Evolutionary conservation across 495 filamentous ascomycete species (phyloP).

Genomic region (Penicillium steckii): DNA sequence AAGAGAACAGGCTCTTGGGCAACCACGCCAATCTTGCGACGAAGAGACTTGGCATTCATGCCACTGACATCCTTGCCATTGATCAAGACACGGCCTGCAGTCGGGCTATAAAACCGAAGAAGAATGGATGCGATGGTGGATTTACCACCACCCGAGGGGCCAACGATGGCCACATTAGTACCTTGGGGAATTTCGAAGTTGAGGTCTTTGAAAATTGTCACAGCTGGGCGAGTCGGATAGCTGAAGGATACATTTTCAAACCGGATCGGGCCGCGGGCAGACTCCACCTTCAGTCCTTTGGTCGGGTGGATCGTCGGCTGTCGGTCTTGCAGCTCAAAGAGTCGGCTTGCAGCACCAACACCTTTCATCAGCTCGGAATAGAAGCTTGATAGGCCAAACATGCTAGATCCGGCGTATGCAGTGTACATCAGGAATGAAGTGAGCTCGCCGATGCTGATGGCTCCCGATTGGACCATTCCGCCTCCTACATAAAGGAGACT

Average conservation of each 20-base stretch:
- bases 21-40: constrained; percentile 91
- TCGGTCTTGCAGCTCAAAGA: constrained; percentile 96
- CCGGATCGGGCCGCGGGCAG: constrained; percentile 81
- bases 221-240: constrained; percentile 88
- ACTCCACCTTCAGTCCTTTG: constrained; percentile 69
- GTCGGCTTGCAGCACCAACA: constrained; percentile 87
- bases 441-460: constrained; percentile 86
- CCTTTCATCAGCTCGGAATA: constrained; percentile 99
- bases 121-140: constrained; percentile 88
- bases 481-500: constrained; percentile 90
- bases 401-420: constrained; percentile 83
- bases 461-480: constrained; percentile 79
- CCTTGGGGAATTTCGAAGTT: constrained; percentile 90
- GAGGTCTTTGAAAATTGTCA: constrained; percentile 84
- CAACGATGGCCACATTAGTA: constrained; percentile 93
- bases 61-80: constrained; percentile 77
- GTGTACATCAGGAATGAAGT: constrained; percentile 99
- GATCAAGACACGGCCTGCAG: constrained; percentile 73
- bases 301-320: constrained; percentile 84
- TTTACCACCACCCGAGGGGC: constrained; percentile 92
- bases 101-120: constrained; percentile 87
- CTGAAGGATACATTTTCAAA: constrained; percentile 84
- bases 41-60: constrained; percentile 94
- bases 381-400: constrained; percentile 92
- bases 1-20: constrained; percentile 95